A percentile compares a stretch with the other conserved stretches of the same genome.
phyloP scores from a whole-genome alignment of 2,329 filamentous ascomycete species.

The Colletotrichum sp. region DNA sequence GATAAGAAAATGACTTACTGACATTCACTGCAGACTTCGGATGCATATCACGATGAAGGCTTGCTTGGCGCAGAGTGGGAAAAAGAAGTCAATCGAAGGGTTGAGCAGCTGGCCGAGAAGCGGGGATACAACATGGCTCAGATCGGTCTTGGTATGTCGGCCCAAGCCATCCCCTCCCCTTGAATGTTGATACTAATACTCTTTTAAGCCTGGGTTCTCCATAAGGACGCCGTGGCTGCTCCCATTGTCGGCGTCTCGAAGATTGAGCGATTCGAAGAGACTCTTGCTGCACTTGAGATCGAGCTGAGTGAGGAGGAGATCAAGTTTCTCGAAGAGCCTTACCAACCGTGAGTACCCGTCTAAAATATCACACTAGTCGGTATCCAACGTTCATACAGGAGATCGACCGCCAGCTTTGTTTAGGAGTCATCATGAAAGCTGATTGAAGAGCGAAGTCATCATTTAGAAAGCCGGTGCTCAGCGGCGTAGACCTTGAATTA shows the following conservation, averaged over 20 bases:
- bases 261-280: not conserved
- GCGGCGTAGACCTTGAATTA: not conserved
- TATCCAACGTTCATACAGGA: not conserved
- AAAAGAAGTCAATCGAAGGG: not conserved
- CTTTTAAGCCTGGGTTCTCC: not conserved
- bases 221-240: not conserved
- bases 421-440: rapidly evolving
- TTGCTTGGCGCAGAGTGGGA: not conserved
- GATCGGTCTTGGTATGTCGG: not conserved
- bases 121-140: not conserved
- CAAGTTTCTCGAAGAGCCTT: not conserved
- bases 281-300: not conserved
- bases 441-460: not conserved
- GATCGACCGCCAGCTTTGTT: not conserved
- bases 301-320: not conserved
- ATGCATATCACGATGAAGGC: not conserved
- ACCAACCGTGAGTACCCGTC: not conserved
- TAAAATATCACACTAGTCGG: not conserved
- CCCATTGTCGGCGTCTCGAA: not conserved
- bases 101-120: not conserved
- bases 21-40: not conserved
- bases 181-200: not conserved
- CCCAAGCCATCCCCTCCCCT: not conserved
- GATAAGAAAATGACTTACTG: not conserved
- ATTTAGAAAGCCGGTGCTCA: not conserved